Conservation (phyloP, 805 yeast genomes). For the Saturnispora kantuleensis region DNA sequence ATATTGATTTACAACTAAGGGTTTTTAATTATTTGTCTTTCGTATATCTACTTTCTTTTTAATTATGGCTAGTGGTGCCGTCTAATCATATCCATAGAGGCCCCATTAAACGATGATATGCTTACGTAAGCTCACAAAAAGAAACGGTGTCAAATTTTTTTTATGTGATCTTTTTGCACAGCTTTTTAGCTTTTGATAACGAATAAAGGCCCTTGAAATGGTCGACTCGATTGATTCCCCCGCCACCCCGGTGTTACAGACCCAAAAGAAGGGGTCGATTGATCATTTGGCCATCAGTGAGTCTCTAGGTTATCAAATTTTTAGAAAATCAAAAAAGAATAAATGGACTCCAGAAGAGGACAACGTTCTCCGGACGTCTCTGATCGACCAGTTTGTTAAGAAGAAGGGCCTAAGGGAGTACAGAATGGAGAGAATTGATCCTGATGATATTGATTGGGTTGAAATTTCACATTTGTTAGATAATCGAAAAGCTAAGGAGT, state of each 20-base stretch:
- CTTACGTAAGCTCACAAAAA: background rate
- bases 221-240: background rate
- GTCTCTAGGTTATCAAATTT: conserved; percentile 65
- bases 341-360: conserved; percentile 78
- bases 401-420: conserved; percentile 14
- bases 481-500: conserved; percentile 64
- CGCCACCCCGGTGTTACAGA: conserved; percentile 6
- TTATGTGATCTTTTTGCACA: background rate
- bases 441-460: conserved; percentile 54
- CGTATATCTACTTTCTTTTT: background rate
- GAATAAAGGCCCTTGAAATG: background rate
- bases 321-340: conserved; percentile 49
- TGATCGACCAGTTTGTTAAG: conserved; percentile 27
- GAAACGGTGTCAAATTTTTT: background rate
- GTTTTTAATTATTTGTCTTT: too few species aligned
- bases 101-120: too few species aligned
- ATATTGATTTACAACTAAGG: too few species aligned
- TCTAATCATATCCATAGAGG: too few species aligned
- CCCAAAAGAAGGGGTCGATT: conserved; percentile 20
- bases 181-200: background rate
- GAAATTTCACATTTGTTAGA: conserved; percentile 34
- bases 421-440: conserved; percentile 23
- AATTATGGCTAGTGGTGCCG: too few species aligned
- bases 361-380: conserved; percentile 34
- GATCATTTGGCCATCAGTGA: conserved; percentile 56